These are phyloP conservation scores for Alternaria hordeiaustralica DNA, from an alignment of 2,329 filamentous ascomycete genomes.

Conservation along the genomic window DNA sequence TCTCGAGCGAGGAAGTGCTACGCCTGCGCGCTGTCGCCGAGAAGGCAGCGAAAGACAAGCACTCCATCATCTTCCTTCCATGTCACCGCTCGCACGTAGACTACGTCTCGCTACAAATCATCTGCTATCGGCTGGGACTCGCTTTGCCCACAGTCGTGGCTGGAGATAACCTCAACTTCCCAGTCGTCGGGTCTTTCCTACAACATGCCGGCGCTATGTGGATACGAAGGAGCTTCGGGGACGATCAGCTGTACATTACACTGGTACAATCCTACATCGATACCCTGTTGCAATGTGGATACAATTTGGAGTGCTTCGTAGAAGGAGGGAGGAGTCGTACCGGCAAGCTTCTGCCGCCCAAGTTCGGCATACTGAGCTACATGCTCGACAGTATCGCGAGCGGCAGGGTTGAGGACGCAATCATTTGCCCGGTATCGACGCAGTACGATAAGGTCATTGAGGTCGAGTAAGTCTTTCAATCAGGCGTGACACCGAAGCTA, in stretches of 20 bases:
- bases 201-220: slow-evolving; percentile 97
- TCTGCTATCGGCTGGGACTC: slow-evolving; percentile 92
- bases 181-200: slow-evolving; percentile 84
- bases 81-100: slow-evolving; percentile 96
- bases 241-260: slow-evolving; percentile 87
- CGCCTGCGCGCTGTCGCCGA: slow-evolving; percentile 82
- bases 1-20: slow-evolving; percentile 91
- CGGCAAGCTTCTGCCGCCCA: slow-evolving; percentile 90
- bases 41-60: slow-evolving; percentile 82
- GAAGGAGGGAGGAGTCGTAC: slow-evolving; percentile 93
- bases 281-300: slow-evolving; percentile 85
- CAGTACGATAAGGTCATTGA: slow-evolving; percentile 99
- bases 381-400: slow-evolving; percentile 89
- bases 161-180: slow-evolving; percentile 96
- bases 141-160: slow-evolving; percentile 90
- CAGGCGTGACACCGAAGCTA: not conserved
- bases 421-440: slow-evolving; percentile 94
- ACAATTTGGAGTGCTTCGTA: slow-evolving; percentile 98
- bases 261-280: slow-evolving; percentile 98
- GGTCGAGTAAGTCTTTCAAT: slow-evolving; percentile 57
- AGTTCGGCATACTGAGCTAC: slow-evolving; percentile 94
- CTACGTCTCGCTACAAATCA: slow-evolving; percentile 92
- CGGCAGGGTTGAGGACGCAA: slow-evolving; percentile 84
- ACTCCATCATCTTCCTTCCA: slow-evolving; percentile 94
- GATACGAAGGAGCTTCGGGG: slow-evolving; percentile 90